These are phyloP conservation scores for Strigomonas culicis DNA, from an alignment of 208 protist genomes.

Conservation along the genomic window DNA sequence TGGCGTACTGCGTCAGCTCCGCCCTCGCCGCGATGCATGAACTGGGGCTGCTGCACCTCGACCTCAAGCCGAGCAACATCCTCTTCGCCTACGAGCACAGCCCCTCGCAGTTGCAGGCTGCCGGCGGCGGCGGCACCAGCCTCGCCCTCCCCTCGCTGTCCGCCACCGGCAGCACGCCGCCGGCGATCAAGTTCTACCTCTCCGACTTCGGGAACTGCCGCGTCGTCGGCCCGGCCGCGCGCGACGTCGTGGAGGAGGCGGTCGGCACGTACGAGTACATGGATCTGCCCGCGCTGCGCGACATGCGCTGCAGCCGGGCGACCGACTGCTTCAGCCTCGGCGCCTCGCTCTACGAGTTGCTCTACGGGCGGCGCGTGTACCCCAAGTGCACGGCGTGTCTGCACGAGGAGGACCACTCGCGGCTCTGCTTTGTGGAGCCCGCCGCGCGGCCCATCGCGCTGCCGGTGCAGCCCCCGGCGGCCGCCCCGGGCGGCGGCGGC, in stretches of 20 bases:
- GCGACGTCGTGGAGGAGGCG: conserved; percentile 45
- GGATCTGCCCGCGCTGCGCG: conserved; percentile 61
- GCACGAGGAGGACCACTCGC: conserved; percentile 61
- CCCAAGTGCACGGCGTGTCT: conserved; percentile 44
- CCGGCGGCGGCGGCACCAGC: conserved; percentile 10
- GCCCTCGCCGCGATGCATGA: conserved; percentile 76
- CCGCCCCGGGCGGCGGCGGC: not conserved
- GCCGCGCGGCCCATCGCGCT: conserved; percentile 42
- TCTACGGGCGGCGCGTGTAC: conserved; percentile 69
- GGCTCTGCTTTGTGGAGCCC: conserved; percentile 62
- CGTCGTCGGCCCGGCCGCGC: conserved; percentile 41
- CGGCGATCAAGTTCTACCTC: conserved; percentile 76
- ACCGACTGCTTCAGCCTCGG: conserved; percentile 83
- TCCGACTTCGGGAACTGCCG: conserved; percentile 88
- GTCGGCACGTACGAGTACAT: conserved; percentile 89
- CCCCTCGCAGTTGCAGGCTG: conserved; percentile 17
- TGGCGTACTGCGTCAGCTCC: conserved; percentile 77
- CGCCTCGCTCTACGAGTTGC: conserved; percentile 68
- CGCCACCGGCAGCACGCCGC: not conserved
- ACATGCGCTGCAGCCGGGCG: conserved; percentile 60
- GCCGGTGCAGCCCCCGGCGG: conserved; percentile 9
- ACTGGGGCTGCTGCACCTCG: conserved; percentile 76
- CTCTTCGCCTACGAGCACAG: conserved; percentile 73
- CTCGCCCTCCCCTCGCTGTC: not conserved
- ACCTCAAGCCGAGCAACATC: conserved; percentile 87